A percentile compares a stretch with the other conserved stretches of the same genome.
These are phyloP conservation scores for Kuraishia ogatae DNA, from an alignment of 805 yeast species.

Conservation along the genomic window DNA sequence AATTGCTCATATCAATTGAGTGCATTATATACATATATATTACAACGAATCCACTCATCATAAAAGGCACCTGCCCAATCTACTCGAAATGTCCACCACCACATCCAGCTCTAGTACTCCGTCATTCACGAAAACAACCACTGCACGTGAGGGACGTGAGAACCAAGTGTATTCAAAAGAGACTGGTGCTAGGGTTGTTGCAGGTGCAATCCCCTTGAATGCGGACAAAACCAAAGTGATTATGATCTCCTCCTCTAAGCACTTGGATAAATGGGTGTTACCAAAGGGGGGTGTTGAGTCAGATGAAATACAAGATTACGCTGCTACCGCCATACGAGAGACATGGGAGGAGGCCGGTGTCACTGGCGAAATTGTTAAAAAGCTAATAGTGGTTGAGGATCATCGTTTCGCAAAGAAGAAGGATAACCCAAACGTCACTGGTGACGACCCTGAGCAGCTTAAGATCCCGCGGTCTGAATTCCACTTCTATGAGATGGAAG, in stretches of 20 bases:
- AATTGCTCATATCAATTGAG: too few species aligned
- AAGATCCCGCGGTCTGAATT: slow-evolving; percentile 69
- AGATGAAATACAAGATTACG: slow-evolving; percentile 53
- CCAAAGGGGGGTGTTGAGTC: slow-evolving; percentile 95
- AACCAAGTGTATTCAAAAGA: slow-evolving; percentile 48
- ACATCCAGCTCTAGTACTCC: slow-evolving; percentile 12
- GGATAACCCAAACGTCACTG: slow-evolving; percentile 9
- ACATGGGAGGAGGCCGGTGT: slow-evolving; percentile 99
- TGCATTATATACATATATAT: background rate
- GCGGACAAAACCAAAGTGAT: slow-evolving; percentile 51
- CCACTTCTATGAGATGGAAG: slow-evolving; percentile 75
- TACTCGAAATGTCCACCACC: slow-evolving; percentile 26
- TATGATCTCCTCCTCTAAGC: slow-evolving; percentile 69
- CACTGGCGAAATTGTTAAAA: slow-evolving; percentile 46
- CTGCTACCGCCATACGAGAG: slow-evolving; percentile 65
- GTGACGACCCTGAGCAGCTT: slow-evolving; percentile 13
- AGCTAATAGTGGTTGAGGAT: slow-evolving; percentile 64
- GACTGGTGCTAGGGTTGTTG: slow-evolving; percentile 80
- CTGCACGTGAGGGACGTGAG: slow-evolving; percentile 47
- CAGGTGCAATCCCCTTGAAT: slow-evolving; percentile 81
- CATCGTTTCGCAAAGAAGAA: slow-evolving; percentile 17
- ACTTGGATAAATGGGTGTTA: slow-evolving; percentile 68
- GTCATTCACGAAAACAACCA: slow-evolving; percentile 19
- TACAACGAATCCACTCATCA: background rate
- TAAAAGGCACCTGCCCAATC: slow-evolving; percentile 12